Evolutionary conservation across 345 rosid genomes (phyloP), one percentile per base, ranked within the genome.

Genomic region (Microcos paniculata): DNA sequence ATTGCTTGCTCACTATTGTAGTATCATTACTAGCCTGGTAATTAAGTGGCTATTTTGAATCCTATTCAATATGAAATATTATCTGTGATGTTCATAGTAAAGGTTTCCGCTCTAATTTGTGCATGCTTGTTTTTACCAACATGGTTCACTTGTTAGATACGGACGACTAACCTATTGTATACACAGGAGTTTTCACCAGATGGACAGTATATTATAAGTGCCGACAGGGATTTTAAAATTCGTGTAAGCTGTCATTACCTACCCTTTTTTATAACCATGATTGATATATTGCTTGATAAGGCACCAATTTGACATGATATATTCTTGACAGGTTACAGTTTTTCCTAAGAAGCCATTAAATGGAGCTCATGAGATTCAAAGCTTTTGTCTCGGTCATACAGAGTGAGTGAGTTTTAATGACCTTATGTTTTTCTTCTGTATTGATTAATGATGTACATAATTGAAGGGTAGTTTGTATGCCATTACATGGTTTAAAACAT

Each of bases 381-480:
- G 96, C 76, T 92, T 93, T 80, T 93, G 99, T 85, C 96, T 96
- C 65, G 99, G 94, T 48, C 99, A 96, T 87, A 84, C 97, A 14
- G 96, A 93, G 99, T 90, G 85, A 95, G 98, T 91, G 85, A 82
- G 67, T 76, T 80, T 78, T 77, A 74, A 56, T 48, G 57, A 74
- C 70, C 35, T 21, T 40, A 40, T 68, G n/a, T 67, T 28, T 56
- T 46, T 21, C 19, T 14, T 74, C n/a, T 9, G 14, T 56, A 0
- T 49, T 28, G 24, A 2, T 72, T 61, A n/a, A n/a, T 42, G 65
- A 28, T 57, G 45, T 51, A 19, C 45, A 45, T 59, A 59, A 38
- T 46, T 35, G 14, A n/a, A 51, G 18, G 43, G 57, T 49, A 51
- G 28, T 66, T 7, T n/a, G n/a, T 66, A 42, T 43, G 11, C 35